Percentiles rank a stretch among this genome's conserved stretches.
Conservation (phyloP, 2,329 filamentous ascomycete genomes). For the Exophiala lecanii-corni region DNA sequence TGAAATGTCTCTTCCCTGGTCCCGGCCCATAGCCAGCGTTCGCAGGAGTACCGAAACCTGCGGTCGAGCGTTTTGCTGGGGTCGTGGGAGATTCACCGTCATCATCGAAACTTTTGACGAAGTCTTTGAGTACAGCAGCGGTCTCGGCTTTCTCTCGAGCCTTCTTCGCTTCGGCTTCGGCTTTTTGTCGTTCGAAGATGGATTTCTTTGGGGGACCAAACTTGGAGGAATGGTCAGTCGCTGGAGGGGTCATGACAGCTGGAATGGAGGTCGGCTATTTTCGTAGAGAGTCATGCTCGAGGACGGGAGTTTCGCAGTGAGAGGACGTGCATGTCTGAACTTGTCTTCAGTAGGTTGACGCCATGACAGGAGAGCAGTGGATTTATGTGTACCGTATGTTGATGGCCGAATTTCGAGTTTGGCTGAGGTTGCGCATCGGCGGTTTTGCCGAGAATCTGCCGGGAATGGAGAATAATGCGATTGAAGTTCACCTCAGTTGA, state of each 20-base stretch:
- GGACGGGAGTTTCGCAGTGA: too few species aligned
- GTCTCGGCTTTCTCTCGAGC: constrained; percentile 80
- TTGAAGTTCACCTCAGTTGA: too few species aligned
- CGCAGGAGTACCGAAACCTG: constrained; percentile 31
- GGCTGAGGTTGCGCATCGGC: too few species aligned
- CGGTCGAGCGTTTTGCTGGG: constrained; percentile 29
- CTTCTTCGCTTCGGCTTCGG: constrained; percentile 84
- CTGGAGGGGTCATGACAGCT: background rate
- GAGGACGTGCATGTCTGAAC: too few species aligned
- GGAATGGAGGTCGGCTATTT: background rate
- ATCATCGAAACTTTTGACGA: constrained; percentile 65
- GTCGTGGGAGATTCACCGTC: constrained; percentile 31
- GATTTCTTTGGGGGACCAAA: constrained; percentile 76
- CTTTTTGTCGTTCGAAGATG: constrained; percentile 80
- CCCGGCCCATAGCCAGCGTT: constrained; percentile 32
- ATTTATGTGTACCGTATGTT: too few species aligned
- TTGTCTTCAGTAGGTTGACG: too few species aligned
- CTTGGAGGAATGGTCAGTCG: constrained; percentile 65
- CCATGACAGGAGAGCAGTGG: too few species aligned
- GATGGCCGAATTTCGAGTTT: too few species aligned
- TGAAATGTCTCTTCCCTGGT: constrained; percentile 60
- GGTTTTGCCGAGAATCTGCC: too few species aligned
- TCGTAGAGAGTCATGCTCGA: background rate
- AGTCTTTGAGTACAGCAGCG: constrained; percentile 79
- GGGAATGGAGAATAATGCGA: too few species aligned